Conservation (phyloP, 306 rosid species). For the Cucurbita argyrosperma region DNA sequence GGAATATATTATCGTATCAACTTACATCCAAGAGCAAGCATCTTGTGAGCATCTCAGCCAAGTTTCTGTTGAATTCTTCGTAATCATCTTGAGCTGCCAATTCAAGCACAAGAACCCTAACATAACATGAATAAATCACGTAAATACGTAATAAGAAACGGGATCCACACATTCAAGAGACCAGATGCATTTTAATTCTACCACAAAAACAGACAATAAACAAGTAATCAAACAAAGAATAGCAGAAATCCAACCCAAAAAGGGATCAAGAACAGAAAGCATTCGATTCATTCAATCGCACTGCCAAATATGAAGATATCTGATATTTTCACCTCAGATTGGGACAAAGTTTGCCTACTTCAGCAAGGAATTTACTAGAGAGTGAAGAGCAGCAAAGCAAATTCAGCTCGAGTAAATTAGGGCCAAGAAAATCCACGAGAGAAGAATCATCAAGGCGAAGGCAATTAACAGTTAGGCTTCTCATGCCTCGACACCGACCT, state of each 20-base stretch:
- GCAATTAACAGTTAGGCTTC: conserved; percentile 15
- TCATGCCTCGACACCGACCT: conserved; percentile 8
- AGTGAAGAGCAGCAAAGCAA: conserved; percentile 13
- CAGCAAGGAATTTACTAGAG: conserved; percentile 9
- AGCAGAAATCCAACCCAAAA: not conserved
- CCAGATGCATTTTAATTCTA: not conserved
- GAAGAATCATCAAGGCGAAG: conserved; percentile 13
- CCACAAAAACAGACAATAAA: not conserved
- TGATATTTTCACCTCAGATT: conserved; percentile 8
- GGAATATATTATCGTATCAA: not conserved
- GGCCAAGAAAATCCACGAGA: not conserved
- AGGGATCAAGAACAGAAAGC: not conserved
- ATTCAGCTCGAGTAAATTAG: conserved; percentile 15
- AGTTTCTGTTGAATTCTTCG: not conserved
- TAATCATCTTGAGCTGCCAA: conserved; percentile 10
- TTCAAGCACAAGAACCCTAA: conserved; percentile 18
- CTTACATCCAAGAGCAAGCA: conserved; percentile 19
- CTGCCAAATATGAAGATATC: not conserved
- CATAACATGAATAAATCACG: not conserved
- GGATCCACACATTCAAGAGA: not conserved
- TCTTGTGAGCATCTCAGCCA: conserved; percentile 4
- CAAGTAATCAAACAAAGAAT: not conserved
- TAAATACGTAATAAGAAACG: not conserved
- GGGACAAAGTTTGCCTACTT: conserved; percentile 10
- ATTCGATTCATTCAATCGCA: not conserved